Evolutionary conservation across 2,329 filamentous ascomycete genomes (phyloP), one percentile per base, ranked within the genome.

Genomic region (Arthrobotrys pseudoclavata): DNA sequence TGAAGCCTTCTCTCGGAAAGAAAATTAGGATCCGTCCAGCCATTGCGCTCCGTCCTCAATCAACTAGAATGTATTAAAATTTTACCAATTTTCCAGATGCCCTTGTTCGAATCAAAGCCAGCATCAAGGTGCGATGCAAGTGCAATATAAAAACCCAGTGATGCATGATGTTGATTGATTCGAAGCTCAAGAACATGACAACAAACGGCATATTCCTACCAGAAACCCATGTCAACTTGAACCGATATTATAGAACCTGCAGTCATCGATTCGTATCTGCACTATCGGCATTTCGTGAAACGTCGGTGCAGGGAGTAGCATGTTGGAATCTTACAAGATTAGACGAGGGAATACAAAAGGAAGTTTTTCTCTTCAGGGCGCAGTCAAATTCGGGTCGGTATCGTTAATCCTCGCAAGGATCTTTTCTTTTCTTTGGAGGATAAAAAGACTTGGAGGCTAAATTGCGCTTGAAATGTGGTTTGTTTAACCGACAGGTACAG

Each of bases 91-190:
- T 72, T 60, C 69, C 69, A 72, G 24, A 72, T 57, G 66, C 50
- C 69, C 69, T 64, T 72, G 69, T 52, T 15, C 7, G 34, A 47
- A 45, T 50, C 12, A 42, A n/a, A 24, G 26, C 69, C 34, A 72
- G 69, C 69, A 72, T 72, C 69, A 72, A 47, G 69, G 69, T 55
- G 15, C 45, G 45, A 52, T 47, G 69, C 45, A 47, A 29, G 20
- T 62, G 55, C 40, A 57, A 53, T 60, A 34, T 60, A 48, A 63
- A 63, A 34, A 13, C 22, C 15, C 6, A 31, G 15, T 20, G 13
- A 45, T 62, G 37, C 20, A 50, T 15, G 20, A 22, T 24, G 4
- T 24, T 24, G 57, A 62, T 47, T 9, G 37, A 29, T 40, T 40
- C 42, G 22, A 50, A 22, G 42, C 31, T 57, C 48, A 57, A 7